Evolutionary conservation across 1,284 basidiomycete genomes (phyloP), one percentile per base, ranked within the genome.

Genomic region (Austroboletus niveus): DNA sequence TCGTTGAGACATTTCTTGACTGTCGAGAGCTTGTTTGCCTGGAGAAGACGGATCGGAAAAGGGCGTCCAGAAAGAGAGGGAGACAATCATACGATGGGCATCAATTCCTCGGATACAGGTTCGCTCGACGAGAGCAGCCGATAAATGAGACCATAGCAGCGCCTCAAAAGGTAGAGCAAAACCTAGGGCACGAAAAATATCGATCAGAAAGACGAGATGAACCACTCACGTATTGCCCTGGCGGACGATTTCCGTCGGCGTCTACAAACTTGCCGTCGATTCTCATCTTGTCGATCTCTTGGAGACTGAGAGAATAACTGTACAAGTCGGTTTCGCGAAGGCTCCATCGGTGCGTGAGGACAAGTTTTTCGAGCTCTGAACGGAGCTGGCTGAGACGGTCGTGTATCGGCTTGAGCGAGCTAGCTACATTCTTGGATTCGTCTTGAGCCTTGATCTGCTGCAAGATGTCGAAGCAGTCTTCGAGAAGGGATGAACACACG

Each of bases 251-350:
- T 5, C 95, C 97, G 48, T 98, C 93, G 0, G 89, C 81, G 65
- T 99, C 95, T 27, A 98, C 87, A 68, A 98, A 99, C 72, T 97
- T 97, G 57, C 96, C 96, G 59, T 98, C 93, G 8, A 98, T 85
- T 22, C 96, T 79, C 91, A 98, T 92, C 68, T 91, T 88, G 72
- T 99, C 96, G 49, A 99, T 95, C 69, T 99, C 95, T 64, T 96
- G 91, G 58, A 99, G 75, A 65, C 92, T 92, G 47, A 96, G 77
- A 38, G 93, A 92, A 71, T 97, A 99, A 71, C 92, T 94, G 81
- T 89, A 96, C 22, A 96, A 74, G 63, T 98, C 96, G 0, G 96
- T 99, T 77, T 99, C 97, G 41, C 95, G 81, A 52, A 99, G 73
- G 53, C 90, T 97, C 97, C 97, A 99, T 42, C 97, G 86, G 69